Percentiles rank a stretch among this genome's conserved stretches.
phyloP scores from a whole-genome alignment of 2,329 filamentous ascomycete genomes.

The Shiraia bambusicola region DNA sequence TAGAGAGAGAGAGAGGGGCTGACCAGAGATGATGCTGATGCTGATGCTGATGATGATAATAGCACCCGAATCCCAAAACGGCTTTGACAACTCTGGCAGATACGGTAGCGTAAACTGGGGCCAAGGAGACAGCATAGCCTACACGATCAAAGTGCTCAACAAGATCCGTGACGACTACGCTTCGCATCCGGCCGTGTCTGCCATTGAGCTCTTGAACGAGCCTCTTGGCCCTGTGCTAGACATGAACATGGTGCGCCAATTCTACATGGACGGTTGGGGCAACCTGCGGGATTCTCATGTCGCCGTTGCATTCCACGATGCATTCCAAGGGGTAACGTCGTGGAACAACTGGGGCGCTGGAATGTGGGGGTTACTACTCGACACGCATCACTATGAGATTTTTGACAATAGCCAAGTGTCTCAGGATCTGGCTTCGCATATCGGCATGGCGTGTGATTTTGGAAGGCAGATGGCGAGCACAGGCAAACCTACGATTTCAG shows the following conservation, averaged over 20 bases:
- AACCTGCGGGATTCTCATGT: conserved; percentile 46
- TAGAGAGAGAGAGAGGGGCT: too few relatives aligned
- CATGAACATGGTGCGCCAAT: conserved; percentile 48
- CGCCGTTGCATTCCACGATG: conserved; percentile 51
- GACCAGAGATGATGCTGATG: too few relatives aligned
- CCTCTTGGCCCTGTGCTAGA: conserved; percentile 48
- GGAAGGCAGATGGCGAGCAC: conserved; percentile 49
- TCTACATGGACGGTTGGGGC: conserved; percentile 53
- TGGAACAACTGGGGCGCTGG: conserved; percentile 50
- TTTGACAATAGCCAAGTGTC: conserved; percentile 44
- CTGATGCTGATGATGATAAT: not conserved
- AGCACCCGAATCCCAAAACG: conserved; percentile 65
- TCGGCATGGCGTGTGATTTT: conserved; percentile 48
- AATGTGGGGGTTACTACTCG: conserved; percentile 49
- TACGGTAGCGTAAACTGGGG: conserved; percentile 50
- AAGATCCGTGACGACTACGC: conserved; percentile 51
- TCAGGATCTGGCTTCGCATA: conserved; percentile 43
- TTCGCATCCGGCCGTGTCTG: conserved; percentile 48
- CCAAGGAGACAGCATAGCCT: conserved; percentile 45
- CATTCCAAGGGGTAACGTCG: conserved; percentile 47
- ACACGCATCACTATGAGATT: conserved; percentile 54
- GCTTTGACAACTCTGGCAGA: conserved; percentile 66
- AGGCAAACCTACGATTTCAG: conserved; percentile 51
- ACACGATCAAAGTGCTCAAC: conserved; percentile 48
- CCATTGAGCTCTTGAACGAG: conserved; percentile 53